Evolutionary conservation across 805 yeast genomes (phyloP).

Genomic region (Teunomyces panamensis): DNA sequence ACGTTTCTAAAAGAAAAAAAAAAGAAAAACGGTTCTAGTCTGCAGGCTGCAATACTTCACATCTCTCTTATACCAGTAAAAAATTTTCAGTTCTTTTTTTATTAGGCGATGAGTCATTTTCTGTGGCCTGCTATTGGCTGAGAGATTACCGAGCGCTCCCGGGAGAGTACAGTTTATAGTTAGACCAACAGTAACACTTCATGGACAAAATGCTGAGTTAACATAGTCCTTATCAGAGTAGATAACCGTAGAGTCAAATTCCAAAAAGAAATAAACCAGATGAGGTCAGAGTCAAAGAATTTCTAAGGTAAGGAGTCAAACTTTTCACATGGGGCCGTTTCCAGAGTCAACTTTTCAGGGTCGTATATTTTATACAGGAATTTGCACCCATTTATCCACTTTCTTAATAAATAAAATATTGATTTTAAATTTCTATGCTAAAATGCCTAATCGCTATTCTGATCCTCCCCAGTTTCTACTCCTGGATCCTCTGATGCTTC

Average conservation of each 20-base stretch:
- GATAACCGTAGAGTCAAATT: not conserved
- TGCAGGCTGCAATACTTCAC: not conserved
- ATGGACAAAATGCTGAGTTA: not conserved
- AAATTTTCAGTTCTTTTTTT: conserved; percentile 1
- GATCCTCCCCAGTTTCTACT: not conserved
- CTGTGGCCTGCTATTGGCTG: conserved; percentile 1
- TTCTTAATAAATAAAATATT: not conserved
- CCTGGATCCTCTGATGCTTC: not conserved
- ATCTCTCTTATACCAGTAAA: not conserved
- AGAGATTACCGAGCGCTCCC: not conserved
- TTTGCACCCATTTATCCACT: not conserved
- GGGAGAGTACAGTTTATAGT: not conserved
- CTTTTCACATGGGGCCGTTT: not conserved
- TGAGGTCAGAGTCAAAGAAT: not conserved
- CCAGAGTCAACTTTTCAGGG: not conserved
- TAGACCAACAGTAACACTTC: not conserved
- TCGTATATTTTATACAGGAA: not conserved
- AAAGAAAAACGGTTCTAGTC: not conserved
- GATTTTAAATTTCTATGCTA: not conserved
- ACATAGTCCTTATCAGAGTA: not conserved
- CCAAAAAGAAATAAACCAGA: not conserved
- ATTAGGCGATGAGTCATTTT: conserved; percentile 2
- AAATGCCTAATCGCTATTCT: not conserved
- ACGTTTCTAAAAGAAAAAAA: not conserved
- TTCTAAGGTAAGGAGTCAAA: not conserved